These are phyloP conservation scores for Diaporthe citri DNA, from an alignment of 2,329 filamentous ascomycete species.

Conservation along the genomic window DNA sequence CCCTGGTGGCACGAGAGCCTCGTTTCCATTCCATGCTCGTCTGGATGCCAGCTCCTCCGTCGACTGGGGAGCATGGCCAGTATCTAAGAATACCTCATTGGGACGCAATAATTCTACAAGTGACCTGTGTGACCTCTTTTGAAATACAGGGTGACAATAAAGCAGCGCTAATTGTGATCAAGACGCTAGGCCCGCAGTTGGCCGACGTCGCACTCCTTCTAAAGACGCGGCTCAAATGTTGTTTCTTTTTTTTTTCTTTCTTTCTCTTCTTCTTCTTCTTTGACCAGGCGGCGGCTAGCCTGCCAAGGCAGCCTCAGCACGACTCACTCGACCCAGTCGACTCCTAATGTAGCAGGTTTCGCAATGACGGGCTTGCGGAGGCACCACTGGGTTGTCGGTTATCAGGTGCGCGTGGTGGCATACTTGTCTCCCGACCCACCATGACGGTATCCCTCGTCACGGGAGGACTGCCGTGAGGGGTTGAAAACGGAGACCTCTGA, in stretches of 20 bases:
- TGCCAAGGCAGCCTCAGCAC: neutral
- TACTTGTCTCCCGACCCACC: conserved; percentile 48
- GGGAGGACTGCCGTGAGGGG: conserved; percentile 60
- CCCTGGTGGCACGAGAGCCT: neutral
- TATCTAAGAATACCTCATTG: conserved; percentile 18
- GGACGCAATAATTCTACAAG: conserved; percentile 30
- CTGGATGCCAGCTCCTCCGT: neutral
- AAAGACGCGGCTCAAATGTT: neutral
- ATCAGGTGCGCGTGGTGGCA: conserved; percentile 53
- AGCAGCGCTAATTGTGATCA: conserved; percentile 9
- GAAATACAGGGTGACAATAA: conserved; percentile 5
- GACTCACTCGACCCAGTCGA: neutral
- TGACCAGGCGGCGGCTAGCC: neutral
- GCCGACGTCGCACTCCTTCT: neutral
- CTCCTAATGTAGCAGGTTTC: conserved; percentile 76
- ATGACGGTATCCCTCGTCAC: conserved; percentile 55
- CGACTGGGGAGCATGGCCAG: neutral
- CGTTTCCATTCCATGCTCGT: neutral
- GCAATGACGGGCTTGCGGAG: conserved; percentile 81
- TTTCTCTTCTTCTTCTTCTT: neutral
- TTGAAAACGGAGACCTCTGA: conserved; percentile 53
- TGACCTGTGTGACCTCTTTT: conserved; percentile 4
- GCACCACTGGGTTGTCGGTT: conserved; percentile 71
- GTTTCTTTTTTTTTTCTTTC: neutral
- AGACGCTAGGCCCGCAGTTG: neutral